Percentiles rank a stretch among this genome's conserved stretches.
phyloP scores from a whole-genome alignment of 1,139 yeast species.

The Debaryomyces coudertii region DNA sequence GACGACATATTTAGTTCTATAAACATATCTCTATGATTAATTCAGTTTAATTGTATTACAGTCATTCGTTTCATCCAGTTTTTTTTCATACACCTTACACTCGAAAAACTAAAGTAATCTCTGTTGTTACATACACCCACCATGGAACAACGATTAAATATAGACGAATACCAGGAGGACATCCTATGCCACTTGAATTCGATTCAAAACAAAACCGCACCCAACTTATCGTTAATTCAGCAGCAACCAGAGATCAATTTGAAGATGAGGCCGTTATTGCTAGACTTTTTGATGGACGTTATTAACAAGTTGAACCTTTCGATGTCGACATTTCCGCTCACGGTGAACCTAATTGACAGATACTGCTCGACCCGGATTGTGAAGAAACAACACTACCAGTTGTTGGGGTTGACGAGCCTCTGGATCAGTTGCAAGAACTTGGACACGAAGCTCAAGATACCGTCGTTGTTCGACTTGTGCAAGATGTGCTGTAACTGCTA shows the following conservation, averaged over 20 bases:
- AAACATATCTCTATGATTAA: constrained; percentile 8
- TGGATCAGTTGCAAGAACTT: constrained; percentile 77
- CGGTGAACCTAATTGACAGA: constrained; percentile 56
- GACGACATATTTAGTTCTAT: constrained; percentile 2
- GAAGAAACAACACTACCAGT: constrained; percentile 61
- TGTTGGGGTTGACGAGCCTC: constrained; percentile 68
- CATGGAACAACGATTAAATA: constrained; percentile 7
- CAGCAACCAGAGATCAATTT: constrained; percentile 56
- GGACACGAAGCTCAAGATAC: constrained; percentile 69
- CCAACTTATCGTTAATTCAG: constrained; percentile 45
- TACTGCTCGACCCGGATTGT: constrained; percentile 55
- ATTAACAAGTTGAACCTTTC: constrained; percentile 51
- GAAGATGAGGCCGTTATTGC: constrained; percentile 52
- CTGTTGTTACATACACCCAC: constrained; percentile 1
- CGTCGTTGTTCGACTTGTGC: constrained; percentile 57
- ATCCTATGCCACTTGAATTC: constrained; percentile 42
- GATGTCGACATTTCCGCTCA: constrained; percentile 55
- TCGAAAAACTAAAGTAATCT: not conserved
- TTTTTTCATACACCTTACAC: not conserved
- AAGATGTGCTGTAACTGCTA: constrained; percentile 67
- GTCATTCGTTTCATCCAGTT: constrained; percentile 3
- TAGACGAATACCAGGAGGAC: constrained; percentile 46
- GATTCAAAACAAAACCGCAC: constrained; percentile 38
- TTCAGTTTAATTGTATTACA: constrained; percentile 8
- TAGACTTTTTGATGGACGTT: constrained; percentile 59